Base-by-base conservation (phyloP, 345 rosid species). In the Erodium maritimum region DNA sequence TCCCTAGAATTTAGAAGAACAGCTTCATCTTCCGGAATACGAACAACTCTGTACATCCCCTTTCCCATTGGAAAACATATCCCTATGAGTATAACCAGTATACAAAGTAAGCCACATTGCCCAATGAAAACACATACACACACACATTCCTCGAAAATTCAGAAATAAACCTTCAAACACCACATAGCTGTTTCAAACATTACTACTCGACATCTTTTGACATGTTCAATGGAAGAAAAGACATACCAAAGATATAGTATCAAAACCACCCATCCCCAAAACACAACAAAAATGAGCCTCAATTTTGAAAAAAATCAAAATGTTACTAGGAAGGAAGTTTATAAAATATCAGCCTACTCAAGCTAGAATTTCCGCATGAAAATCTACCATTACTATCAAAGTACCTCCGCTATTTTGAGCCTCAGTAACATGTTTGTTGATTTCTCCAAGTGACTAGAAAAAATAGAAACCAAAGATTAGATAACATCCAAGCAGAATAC, bases 21-120 rank as follows among this genome's bases (percentile, higher is more conserved):
- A 71, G 88, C 91, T 82, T 94, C 99, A 63, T 87, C 97, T 81
- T 87, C 97, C 56, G 97, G 99, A 65, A 94, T 87, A 77, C 87
- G 97, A 68, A 94, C 82, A 70, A 90, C 96, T 34, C 95, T 91
- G 68, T 82, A 84, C 81, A 87, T 69, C 65, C 97, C 99, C 74
- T 76, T 90, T 69, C 97, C 99, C 97, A 94, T 73, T 37, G 97
- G 99, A 79, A 90, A 94, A 82, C 97, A 94, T 64, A 94, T 67
- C 61, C 99, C 99, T 94, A 80, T 53, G 59, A 65, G 65, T 45
- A 64, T 67, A 58, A 63, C 65, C 69, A 46, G 19, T 19, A 61
- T 66, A 58, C 46, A 42, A 48, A 46, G 20, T 19, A 56, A 64
- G 29, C 34, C 60, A 52, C 20, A 67, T 54, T 52, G 17, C 24